Base-by-base conservation (phyloP, 2,329 filamentous ascomycete species). In the Monosporascus sp. region DNA sequence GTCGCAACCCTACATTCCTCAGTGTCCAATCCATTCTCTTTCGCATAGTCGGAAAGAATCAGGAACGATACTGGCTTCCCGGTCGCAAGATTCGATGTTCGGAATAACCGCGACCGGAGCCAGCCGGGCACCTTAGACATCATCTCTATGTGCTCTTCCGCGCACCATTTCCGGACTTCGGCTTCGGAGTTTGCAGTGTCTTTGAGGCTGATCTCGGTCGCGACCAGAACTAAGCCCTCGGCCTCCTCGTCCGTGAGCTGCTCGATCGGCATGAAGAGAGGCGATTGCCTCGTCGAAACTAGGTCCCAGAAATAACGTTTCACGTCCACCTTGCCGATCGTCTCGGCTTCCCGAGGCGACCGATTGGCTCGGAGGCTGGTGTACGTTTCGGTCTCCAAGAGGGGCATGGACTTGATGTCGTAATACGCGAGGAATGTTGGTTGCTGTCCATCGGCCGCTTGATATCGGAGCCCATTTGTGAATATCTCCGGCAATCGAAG, bases 341-440 rank as follows among this genome's bases (percentile, higher is more conserved):
- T 80, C 20, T 70, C 71, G 37, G 77, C 79, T 63, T 84, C 81
- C 56, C 80, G 73, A 2, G 71, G 61, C 2, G 79, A 81, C 24
- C 80, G 71, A 61, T 81, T 75, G 9, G 78, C 81, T 31, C 88
- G 80, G 47, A 91, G 74, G 15, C 74, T 72, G 11, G 81, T 82
- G 72, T 96, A 96, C 2, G 84, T 80, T 50, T 87, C 80, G 48
- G 84, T 83, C 49, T 83, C 81, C 65, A 96, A 77, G 63, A 82
- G 82, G 45, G 79, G 71, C 81, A 93, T 89, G 65, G 86, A 84
- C 37, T 82, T 84, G 58, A 94, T 83, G 68, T 96, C 90, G 76
- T 96, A 96, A 52, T 87, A 73, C 35, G 90, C 90, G 67, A 93
- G 82, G 75, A 84, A 96, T 58, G 84, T 79, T 1, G 89, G 90